These are phyloP conservation scores for Berberis vulgaris DNA, from an alignment of 164 flowering plant genomes.

Conservation along the genomic window DNA sequence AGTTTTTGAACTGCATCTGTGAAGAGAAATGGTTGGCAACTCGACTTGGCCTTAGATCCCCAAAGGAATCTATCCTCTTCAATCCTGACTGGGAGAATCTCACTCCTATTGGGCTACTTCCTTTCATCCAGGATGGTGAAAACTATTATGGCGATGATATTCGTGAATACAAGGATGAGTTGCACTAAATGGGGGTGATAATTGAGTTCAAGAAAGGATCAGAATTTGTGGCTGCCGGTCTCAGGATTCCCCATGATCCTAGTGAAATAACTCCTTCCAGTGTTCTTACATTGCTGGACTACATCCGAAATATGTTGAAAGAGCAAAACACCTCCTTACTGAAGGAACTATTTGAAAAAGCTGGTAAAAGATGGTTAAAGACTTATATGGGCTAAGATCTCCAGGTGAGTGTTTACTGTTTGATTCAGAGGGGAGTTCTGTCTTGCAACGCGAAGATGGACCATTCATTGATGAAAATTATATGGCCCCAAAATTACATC, in stretches of 20 bases:
- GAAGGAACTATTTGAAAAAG: conserved; percentile 14
- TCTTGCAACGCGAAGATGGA: conserved; percentile 37
- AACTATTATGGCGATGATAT: conserved; percentile 29
- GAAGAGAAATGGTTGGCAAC: conserved; percentile 51
- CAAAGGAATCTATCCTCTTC: conserved; percentile 40
- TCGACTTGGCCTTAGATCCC: conserved; percentile 32
- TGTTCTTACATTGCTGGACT: conserved; percentile 33
- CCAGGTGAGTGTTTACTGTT: conserved; percentile 40
- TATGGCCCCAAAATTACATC: conserved; percentile 37
- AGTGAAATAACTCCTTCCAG: conserved; percentile 19
- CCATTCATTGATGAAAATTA: conserved; percentile 56
- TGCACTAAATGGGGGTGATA: conserved; percentile 38
- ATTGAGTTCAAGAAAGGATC: conserved; percentile 28
- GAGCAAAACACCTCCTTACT: conserved; percentile 13
- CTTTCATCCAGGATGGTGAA: conserved; percentile 41
- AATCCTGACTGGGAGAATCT: conserved; percentile 37
- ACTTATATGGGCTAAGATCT: conserved; percentile 41
- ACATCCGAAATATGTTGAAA: conserved; percentile 18
- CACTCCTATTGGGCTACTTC: conserved; percentile 31
- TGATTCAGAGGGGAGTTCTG: conserved; percentile 22
- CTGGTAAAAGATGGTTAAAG: conserved; percentile 39
- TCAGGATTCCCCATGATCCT: conserved; percentile 25
- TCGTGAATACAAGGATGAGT: conserved; percentile 31
- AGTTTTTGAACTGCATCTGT: conserved; percentile 21
- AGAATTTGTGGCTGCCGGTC: conserved; percentile 21